Conservation (phyloP, 2,329 filamentous ascomycete genomes). For the Trichocomaceae sp. region DNA sequence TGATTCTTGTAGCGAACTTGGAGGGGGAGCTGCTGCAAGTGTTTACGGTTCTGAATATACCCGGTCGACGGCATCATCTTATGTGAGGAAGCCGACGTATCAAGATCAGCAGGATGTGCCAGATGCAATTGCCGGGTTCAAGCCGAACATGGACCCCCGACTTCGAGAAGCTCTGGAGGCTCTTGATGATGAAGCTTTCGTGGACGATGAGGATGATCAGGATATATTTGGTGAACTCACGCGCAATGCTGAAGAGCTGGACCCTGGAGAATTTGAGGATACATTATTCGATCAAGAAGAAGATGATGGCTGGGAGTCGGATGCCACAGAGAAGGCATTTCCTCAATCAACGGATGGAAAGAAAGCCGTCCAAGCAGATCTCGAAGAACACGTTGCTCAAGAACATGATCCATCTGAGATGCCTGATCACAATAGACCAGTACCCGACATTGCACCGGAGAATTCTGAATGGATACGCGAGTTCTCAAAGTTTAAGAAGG, state of each 20-base stretch:
- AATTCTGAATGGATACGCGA: constrained; percentile 84
- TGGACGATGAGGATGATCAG: constrained; percentile 71
- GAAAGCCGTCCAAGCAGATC: constrained; percentile 35
- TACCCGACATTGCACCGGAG: constrained; percentile 48
- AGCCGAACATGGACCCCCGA: constrained; percentile 95
- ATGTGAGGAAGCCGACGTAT: constrained; percentile 69
- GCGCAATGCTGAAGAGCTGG: constrained; percentile 62
- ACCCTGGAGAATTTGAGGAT: constrained; percentile 72
- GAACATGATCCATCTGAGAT: constrained; percentile 26
- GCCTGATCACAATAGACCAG: constrained; percentile 32
- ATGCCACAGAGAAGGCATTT: constrained; percentile 74
- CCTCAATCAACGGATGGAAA: constrained; percentile 27
- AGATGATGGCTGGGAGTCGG: constrained; percentile 90
- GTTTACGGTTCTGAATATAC: constrained; percentile 40
- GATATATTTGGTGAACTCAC: constrained; percentile 71
- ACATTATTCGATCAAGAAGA: constrained; percentile 51
- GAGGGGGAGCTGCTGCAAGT: constrained; percentile 19
- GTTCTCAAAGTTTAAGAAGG: constrained; percentile 91
- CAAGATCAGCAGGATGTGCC: constrained; percentile 90
- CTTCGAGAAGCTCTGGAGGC: constrained; percentile 87
- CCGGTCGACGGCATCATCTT: constrained; percentile 57
- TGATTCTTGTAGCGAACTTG: constrained; percentile 27
- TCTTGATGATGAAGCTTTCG: constrained; percentile 89
- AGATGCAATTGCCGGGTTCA: constrained; percentile 84
- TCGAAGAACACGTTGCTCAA: constrained; percentile 30